Conservation (phyloP, 495 filamentous ascomycete species). For the Neohortaea acidophila region DNA sequence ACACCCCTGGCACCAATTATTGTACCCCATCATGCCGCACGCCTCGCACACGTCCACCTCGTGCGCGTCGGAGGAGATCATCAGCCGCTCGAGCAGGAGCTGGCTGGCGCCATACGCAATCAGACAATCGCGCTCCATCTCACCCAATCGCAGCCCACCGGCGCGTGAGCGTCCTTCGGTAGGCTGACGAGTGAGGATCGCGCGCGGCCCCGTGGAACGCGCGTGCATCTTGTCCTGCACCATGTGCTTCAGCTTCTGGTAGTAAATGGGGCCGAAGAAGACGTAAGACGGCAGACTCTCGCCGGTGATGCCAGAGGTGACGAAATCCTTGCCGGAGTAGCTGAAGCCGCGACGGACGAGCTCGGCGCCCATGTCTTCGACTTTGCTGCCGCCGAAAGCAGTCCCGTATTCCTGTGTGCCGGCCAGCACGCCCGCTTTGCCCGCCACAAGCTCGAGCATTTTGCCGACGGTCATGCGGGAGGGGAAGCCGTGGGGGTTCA, state of each 20-base stretch:
- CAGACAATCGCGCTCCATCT: slow-evolving; percentile 97
- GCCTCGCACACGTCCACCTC: slow-evolving; percentile 81
- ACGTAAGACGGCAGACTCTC: slow-evolving; percentile 89
- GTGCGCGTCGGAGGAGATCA: slow-evolving; percentile 82
- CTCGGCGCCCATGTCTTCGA: slow-evolving; percentile 74
- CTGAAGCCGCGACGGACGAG: slow-evolving; percentile 80
- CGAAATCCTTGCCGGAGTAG: slow-evolving; percentile 91
- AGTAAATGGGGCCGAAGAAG: slow-evolving; percentile 97
- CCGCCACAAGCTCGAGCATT: slow-evolving; percentile 85
- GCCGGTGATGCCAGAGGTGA: slow-evolving; percentile 89
- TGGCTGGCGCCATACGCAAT: slow-evolving; percentile 82
- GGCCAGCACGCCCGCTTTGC: slow-evolving; percentile 76
- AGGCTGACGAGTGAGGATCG: slow-evolving; percentile 86
- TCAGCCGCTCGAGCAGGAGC: slow-evolving; percentile 80
- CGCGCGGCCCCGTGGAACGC: slow-evolving; percentile 73
- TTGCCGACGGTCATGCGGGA: slow-evolving; percentile 99
- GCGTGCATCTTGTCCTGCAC: slow-evolving; percentile 99
- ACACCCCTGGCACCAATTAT: slow-evolving; percentile 85
- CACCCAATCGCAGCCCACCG: slow-evolving; percentile 83
- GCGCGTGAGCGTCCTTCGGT: slow-evolving; percentile 89
- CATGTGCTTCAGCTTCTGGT: slow-evolving; percentile 99
- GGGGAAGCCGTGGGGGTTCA: slow-evolving; percentile 99
- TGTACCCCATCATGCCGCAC: slow-evolving; percentile 89
- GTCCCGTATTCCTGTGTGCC: slow-evolving; percentile 82
- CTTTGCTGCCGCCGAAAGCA: slow-evolving; percentile 83